These are phyloP conservation scores for Pelargonium myrrhifolium DNA, from an alignment of 441 rosid genomes.

Conservation along the genomic window DNA sequence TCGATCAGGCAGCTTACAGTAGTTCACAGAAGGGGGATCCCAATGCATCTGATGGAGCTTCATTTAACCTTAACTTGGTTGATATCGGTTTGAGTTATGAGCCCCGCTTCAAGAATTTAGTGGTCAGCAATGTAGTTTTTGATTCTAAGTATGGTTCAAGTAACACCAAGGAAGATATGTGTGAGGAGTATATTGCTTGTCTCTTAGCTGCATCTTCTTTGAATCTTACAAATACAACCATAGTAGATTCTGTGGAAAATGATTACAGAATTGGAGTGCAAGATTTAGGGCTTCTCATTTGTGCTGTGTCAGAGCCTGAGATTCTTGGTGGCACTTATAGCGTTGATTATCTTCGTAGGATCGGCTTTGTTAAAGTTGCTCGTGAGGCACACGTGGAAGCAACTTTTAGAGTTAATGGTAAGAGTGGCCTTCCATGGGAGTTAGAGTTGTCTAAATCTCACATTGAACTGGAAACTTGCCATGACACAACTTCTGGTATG, in stretches of 20 bases:
- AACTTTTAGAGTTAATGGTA: slow-evolving; percentile 49
- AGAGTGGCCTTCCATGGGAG: slow-evolving; percentile 64
- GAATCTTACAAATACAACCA: slow-evolving; percentile 40
- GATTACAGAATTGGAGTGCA: slow-evolving; percentile 60
- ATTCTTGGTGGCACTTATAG: slow-evolving; percentile 50
- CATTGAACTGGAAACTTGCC: slow-evolving; percentile 69
- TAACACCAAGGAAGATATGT: slow-evolving; percentile 23
- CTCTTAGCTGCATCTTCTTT: slow-evolving; percentile 86
- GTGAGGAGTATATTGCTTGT: slow-evolving; percentile 48
- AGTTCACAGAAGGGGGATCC: slow-evolving; percentile 30
- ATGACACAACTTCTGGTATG: slow-evolving; percentile 76
- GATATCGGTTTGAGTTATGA: slow-evolving; percentile 91
- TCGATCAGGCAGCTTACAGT: slow-evolving; percentile 28
- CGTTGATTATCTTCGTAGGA: slow-evolving; percentile 50
- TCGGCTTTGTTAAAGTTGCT: slow-evolving; percentile 86
- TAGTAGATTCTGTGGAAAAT: slow-evolving; percentile 35
- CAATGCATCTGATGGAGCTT: slow-evolving; percentile 35
- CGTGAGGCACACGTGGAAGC: slow-evolving; percentile 62
- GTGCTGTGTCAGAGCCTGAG: slow-evolving; percentile 37
- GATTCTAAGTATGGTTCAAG: slow-evolving; percentile 30
- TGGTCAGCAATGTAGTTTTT: slow-evolving; percentile 24
- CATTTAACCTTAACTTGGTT: slow-evolving; percentile 69
- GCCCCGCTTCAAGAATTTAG: slow-evolving; percentile 46
- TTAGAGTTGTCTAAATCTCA: slow-evolving; percentile 71
- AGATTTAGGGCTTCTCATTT: slow-evolving; percentile 86